phyloP scores from a whole-genome alignment of 805 yeast genomes.

The Kregervanrija fluxuum region DNA sequence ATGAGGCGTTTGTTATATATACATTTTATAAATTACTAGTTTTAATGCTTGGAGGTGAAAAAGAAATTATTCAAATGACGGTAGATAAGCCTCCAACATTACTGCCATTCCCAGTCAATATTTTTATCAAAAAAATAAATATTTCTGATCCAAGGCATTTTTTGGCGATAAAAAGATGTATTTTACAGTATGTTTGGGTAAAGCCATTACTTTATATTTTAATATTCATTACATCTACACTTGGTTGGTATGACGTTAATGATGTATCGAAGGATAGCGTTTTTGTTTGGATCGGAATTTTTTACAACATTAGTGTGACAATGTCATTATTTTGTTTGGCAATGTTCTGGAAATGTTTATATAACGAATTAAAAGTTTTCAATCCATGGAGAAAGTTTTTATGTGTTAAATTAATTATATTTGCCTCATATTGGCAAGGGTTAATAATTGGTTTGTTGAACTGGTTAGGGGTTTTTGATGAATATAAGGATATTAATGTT shows the following conservation, averaged over 20 bases:
- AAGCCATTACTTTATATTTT: constrained; percentile 73
- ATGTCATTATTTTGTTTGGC: constrained; percentile 80
- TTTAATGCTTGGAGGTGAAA: constrained; percentile 85
- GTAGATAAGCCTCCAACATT: constrained; percentile 62
- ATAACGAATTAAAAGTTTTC: constrained; percentile 65
- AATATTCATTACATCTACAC: constrained; percentile 38
- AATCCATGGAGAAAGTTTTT: constrained; percentile 89
- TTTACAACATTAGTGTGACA: constrained; percentile 77
- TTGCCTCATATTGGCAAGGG: constrained; percentile 99
- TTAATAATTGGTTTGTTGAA: constrained; percentile 47
- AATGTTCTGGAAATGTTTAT: constrained; percentile 87
- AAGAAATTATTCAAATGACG: constrained; percentile 57
- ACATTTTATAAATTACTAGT: constrained; percentile 84
- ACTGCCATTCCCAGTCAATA: constrained; percentile 54
- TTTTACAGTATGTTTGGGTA: constrained; percentile 91
- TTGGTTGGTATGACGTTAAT: constrained; percentile 45
- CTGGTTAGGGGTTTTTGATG: constrained; percentile 36
- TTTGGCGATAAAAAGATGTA: constrained; percentile 70
- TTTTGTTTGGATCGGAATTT: constrained; percentile 55
- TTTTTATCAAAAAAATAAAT: constrained; percentile 54
- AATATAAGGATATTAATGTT: constrained; percentile 22
- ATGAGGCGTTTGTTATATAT: constrained; percentile 94
- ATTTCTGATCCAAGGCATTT: constrained; percentile 82
- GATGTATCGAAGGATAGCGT: constrained; percentile 41
- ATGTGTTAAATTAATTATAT: constrained; percentile 87